phyloP scores from a whole-genome alignment of 2,329 filamentous ascomycete species.

The Emmonsia crescens region DNA sequence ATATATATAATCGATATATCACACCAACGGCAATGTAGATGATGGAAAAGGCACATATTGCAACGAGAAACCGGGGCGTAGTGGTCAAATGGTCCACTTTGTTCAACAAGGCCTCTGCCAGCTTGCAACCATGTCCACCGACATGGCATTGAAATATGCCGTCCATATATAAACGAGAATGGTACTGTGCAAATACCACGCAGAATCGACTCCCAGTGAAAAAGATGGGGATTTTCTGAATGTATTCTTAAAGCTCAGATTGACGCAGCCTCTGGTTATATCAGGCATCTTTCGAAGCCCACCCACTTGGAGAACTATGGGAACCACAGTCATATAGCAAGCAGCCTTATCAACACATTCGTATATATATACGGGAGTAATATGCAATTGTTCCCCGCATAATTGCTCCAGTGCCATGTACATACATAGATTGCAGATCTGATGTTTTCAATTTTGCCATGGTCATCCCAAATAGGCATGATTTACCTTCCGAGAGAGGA shows the following conservation, averaged over 20 bases:
- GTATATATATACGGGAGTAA: too few species aligned
- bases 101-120: background rate
- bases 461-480: too few species aligned
- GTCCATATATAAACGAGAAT: background rate
- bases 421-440: too few species aligned
- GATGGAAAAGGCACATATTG: background rate
- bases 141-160: background rate
- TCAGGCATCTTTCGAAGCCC: too few species aligned
- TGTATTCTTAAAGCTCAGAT: background rate
- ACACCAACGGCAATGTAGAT: conserved; percentile 5
- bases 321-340: background rate
- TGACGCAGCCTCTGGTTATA: too few species aligned
- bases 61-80: background rate
- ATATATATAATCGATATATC: conserved; percentile 18
- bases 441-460: too few species aligned
- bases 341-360: background rate
- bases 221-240: background rate
- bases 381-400: too few species aligned
- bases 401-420: too few species aligned
- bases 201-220: too few species aligned
- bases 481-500: too few species aligned
- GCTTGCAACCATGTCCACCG: background rate
- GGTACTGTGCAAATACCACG: background rate
- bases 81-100: background rate
- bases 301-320: too few species aligned